Conservation (phyloP, 2,329 filamentous ascomycete genomes). For the Ascochyta pisi region DNA sequence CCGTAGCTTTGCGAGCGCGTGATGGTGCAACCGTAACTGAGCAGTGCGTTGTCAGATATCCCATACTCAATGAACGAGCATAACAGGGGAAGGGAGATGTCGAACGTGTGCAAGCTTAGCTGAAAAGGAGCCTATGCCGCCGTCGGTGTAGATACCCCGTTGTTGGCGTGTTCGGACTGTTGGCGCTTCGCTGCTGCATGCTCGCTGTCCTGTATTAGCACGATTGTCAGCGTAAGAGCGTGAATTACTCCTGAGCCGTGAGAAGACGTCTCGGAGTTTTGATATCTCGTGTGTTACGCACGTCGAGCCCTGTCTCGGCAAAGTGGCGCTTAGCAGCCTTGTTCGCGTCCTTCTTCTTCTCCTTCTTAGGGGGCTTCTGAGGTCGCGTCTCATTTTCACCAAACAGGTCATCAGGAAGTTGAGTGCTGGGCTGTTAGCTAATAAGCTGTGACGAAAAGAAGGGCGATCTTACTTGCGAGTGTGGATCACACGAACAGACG, state of each 20-base stretch:
- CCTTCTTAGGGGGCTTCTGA: slow-evolving; percentile 52
- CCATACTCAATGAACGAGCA: slow-evolving; percentile 20
- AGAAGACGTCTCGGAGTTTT: slow-evolving; percentile 27
- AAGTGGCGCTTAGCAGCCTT: slow-evolving; percentile 52
- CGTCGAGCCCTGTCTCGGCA: slow-evolving; percentile 54
- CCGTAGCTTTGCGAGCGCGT: slow-evolving; percentile 20
- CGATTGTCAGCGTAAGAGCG: slow-evolving; percentile 40
- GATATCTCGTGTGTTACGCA: slow-evolving; percentile 46
- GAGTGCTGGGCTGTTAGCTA: slow-evolving; percentile 65
- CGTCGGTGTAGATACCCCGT: slow-evolving; percentile 39
- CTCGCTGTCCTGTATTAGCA: slow-evolving; percentile 49
- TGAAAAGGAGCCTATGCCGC: slow-evolving; percentile 38
- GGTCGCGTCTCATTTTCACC: slow-evolving; percentile 71
- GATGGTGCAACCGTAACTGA: slow-evolving; percentile 34
- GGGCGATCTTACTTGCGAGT: slow-evolving; percentile 75
- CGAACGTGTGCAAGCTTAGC: slow-evolving; percentile 43
- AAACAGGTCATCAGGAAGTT: slow-evolving; percentile 91
- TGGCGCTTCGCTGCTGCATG: slow-evolving; percentile 42
- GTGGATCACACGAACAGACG: slow-evolving; percentile 81
- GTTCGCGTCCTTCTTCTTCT: slow-evolving; percentile 39
- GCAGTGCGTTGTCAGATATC: slow-evolving; percentile 34
- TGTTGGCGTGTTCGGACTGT: slow-evolving; percentile 37
- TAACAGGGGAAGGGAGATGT: slow-evolving; percentile 22
- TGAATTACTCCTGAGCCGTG: slow-evolving; percentile 29
- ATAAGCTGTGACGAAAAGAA: background rate